Base-by-base conservation (phyloP, 1,139 yeast species). In the Lodderomyces metapsilosis region DNA sequence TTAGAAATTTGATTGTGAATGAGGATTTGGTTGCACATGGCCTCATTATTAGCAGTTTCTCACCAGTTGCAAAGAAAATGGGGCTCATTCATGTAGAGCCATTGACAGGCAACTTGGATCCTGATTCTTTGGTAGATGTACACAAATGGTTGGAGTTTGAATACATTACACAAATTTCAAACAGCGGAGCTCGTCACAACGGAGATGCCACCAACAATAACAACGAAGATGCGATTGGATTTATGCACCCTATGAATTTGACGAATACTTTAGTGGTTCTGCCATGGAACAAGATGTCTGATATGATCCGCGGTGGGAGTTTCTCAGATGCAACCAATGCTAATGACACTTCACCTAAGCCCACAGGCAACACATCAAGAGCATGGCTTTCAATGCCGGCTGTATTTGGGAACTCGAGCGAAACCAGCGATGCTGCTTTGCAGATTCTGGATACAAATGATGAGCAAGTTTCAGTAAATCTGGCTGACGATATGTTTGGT, bases 271-370 rank as follows among this genome's bases (percentile, higher is more conserved):
- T 69, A 39, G 69, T 70, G 7, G 61, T 69, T 10, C 68, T 58
- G 64, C 76, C 77, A 0, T 45, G 71, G 10, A 65, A 59, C 42
- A 61, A 76, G 0, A 57, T 71, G 40, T 66, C 59, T 40, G 66
- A 68, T 24, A 58, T 71, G 24, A 25, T 16, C 9, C 24, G 37
- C 17, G 12, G 42, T 44, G 16, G 31, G 11, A 36, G 43, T 24
- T 36, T 33, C 11, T 22, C 30, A 8, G 16, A 31, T 18, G 21
- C 34, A 12, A 23, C 37, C 13, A 13, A 28, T n/a, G 17, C 7
- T 10, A 18, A 30, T 17, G 35, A 31, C 9, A 30, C 30, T n/a
- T 3, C 13, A 17, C 17, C n/a, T n/a, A 3, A 11, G 11, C 4
- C 4, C 17, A 4, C n/a, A 15, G 15, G 9, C n/a, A 28, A 13